These are phyloP conservation scores for Pulicaria dysenterica DNA, from an alignment of 129 eudicot genomes.

Conservation along the genomic window DNA sequence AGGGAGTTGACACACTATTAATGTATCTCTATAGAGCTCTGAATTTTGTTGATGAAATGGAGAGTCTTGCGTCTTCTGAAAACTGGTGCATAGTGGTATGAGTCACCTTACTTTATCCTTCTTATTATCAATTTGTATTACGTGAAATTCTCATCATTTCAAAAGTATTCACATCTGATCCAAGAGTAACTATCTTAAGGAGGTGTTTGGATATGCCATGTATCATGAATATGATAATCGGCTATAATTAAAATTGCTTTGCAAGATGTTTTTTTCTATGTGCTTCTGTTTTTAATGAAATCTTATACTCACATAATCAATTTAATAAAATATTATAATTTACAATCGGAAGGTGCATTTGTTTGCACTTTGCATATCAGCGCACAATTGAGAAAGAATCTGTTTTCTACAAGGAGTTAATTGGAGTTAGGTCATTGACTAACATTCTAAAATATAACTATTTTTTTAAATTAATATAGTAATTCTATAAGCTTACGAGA, in stretches of 20 bases:
- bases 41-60: conserved; percentile 87
- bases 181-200: neutral
- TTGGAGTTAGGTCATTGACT: no score
- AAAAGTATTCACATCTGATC: neutral
- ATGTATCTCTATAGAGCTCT: conserved; percentile 92
- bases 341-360: no score
- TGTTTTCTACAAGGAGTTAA: neutral
- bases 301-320: no score
- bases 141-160: conserved; percentile 4
- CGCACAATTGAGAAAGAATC: no score
- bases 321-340: no score
- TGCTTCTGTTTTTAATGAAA: no score
- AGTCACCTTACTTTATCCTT: conserved; percentile 24
- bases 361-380: no score
- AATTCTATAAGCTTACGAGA: conserved; percentile 1
- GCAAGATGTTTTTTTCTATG: no score
- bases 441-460: neutral
- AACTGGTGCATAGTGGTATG: conserved; percentile 94
- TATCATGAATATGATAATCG: no score
- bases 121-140: neutral
- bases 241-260: no score
- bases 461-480: neutral
- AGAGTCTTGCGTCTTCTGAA: conserved; percentile 89
- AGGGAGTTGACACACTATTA: conserved; percentile 95
- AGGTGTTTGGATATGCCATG: no score